A percentile compares a stretch with the other conserved stretches of the same genome.
phyloP scores from a whole-genome alignment of 257 asterid genomes.

The Vinca minor region DNA sequence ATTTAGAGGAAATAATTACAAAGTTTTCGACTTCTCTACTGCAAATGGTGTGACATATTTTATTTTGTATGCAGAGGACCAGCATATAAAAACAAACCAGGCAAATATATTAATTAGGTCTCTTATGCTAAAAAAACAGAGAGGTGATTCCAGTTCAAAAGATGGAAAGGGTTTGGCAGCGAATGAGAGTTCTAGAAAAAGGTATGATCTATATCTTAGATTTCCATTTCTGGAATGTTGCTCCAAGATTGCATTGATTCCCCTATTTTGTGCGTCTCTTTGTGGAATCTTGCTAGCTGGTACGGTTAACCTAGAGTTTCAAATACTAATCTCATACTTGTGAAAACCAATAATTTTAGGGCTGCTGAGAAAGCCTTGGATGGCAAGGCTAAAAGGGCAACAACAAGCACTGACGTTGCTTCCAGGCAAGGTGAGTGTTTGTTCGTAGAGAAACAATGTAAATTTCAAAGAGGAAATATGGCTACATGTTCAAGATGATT shows the following conservation, averaged over 20 bases:
- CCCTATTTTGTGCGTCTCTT: background rate
- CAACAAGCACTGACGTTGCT: slow-evolving; percentile 34
- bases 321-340: slow-evolving; percentile 1
- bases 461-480: background rate
- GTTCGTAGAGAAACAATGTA: background rate
- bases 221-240: background rate
- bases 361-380: slow-evolving; percentile 61
- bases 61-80: slow-evolving; percentile 39
- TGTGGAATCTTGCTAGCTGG: slow-evolving; percentile 2
- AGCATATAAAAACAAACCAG: slow-evolving; percentile 66
- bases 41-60: background rate
- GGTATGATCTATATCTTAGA: slow-evolving; percentile 36
- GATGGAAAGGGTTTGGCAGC: slow-evolving; percentile 39
- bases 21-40: background rate
- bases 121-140: slow-evolving; percentile 59
- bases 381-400: slow-evolving; percentile 62
- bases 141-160: slow-evolving; percentile 43
- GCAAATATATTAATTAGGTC: slow-evolving; percentile 70
- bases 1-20: no score
- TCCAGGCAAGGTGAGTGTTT: slow-evolving; percentile 50
- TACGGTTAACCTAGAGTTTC: background rate
- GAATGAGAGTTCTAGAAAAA: slow-evolving; percentile 48
- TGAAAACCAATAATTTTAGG: slow-evolving; percentile 30
- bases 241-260: background rate
- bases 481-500: background rate